A percentile compares a stretch with the other conserved stretches of the same genome.
phyloP scores from a whole-genome alignment of 345 rosid genomes.

The Eucalyptus pauciflora region DNA sequence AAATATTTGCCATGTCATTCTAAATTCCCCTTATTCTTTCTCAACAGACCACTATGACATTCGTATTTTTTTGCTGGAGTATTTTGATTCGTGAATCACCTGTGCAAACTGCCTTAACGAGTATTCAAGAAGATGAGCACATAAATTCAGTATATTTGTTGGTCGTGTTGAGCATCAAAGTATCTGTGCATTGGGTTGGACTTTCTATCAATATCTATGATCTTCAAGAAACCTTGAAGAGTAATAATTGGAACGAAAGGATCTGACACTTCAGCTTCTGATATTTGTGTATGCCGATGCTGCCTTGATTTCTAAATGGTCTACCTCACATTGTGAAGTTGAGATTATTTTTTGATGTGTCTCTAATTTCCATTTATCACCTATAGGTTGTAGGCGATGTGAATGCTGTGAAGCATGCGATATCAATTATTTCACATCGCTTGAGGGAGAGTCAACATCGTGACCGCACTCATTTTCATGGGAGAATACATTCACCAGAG shows the following conservation, averaged over 20 bases:
- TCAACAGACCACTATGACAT: not conserved
- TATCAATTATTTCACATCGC: slow-evolving; percentile 66
- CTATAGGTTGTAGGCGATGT: slow-evolving; percentile 80
- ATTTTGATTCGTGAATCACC: not conserved
- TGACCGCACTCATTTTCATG: slow-evolving; percentile 74
- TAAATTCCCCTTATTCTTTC: not conserved
- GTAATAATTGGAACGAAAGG: not conserved
- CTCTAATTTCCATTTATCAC: not conserved
- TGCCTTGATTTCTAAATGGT: not conserved
- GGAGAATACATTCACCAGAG: slow-evolving; percentile 72
- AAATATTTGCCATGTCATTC: not conserved
- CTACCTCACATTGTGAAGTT: not conserved
- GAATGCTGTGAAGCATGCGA: slow-evolving; percentile 71
- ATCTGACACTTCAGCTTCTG: not conserved
- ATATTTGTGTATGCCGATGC: not conserved
- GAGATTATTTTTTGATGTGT: not conserved
- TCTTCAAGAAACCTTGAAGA: not conserved
- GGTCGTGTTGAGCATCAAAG: not conserved
- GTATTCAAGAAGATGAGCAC: not conserved
- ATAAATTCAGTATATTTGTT: not conserved
- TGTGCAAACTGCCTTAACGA: not conserved
- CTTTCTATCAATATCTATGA: not conserved
- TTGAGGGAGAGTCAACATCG: slow-evolving; percentile 98
- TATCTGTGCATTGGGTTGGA: not conserved
- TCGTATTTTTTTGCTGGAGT: not conserved